Base-by-base conservation (phyloP, 495 filamentous ascomycete species). In the Lasiosphaeria miniovina region DNA sequence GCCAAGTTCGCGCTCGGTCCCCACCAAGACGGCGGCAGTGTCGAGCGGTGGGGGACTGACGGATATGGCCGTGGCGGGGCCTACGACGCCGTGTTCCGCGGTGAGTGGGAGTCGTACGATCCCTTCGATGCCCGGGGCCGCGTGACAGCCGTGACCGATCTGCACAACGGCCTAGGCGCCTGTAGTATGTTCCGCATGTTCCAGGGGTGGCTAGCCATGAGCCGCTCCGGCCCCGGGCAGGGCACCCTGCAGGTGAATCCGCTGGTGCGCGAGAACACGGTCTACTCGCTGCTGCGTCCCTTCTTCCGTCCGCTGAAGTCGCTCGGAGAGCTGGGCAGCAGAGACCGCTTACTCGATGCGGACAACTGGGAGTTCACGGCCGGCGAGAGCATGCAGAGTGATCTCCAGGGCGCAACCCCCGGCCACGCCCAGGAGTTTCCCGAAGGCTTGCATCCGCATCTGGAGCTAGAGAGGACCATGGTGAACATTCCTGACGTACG, bases 121-220 rank as follows among this genome's bases (percentile, higher is more conserved):
- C 82, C 92, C 6, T 96, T 84, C 82, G 90, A 96, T 64, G 85
- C 84, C 3, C 84, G 82, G 60, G 84, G 84, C 61, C 79, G 92
- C 17, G 71, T 93, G 4, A 70, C 73, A 0, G 91, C 87, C 15
- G 80, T 84, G 31, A 87, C 85, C 66, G 87, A 96, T 65, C 68
- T 94, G 52, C 92, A 96, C 71, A 83, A 91, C 58, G 92, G 92
- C 3, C 81, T 90, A 0, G 91, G 91, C 0, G 85, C 88, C 11
- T 93, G 90, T 73, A 88, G 83, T 6, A 91, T 92, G 84, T 89
- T 93, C 72, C 81, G 92, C 4, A 90, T 91, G 81, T 93, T 88
- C 64, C 91, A 96, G 67, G 91, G 90, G 11, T 96, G 91, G 91
- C 74, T 96, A 32, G 85, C 86, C 41, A 89, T 96, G 82, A 92